phyloP scores from a whole-genome alignment of 306 rosid genomes.

The Vicia villosa region DNA sequence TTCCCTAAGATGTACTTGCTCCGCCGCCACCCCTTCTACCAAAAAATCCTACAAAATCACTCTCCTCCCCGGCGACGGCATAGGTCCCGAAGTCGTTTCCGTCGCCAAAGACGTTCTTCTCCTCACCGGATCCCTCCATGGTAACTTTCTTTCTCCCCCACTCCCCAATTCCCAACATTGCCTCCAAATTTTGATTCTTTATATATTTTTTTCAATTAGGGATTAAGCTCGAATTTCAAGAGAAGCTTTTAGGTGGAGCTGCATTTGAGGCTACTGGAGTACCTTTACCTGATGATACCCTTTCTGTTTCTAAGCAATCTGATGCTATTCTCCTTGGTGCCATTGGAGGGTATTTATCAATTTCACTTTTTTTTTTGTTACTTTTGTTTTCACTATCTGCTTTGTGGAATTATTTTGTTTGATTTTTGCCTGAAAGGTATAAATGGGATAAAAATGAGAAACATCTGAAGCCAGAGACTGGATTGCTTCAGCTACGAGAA shows the following conservation, averaged over 20 bases:
- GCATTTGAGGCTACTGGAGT: constrained; percentile 85
- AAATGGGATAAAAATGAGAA: constrained; percentile 82
- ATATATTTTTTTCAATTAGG: constrained; percentile 42
- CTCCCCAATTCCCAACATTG: background rate
- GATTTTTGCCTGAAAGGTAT: constrained; percentile 50
- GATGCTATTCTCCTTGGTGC: constrained; percentile 89
- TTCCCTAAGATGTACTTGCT: constrained; percentile 52
- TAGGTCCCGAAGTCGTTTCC: constrained; percentile 87
- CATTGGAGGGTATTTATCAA: constrained; percentile 68
- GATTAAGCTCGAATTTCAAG: constrained; percentile 63
- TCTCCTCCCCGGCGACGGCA: constrained; percentile 89
- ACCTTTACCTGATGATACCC: constrained; percentile 84
- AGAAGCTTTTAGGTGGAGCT: constrained; percentile 86
- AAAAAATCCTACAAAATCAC: constrained; percentile 69
- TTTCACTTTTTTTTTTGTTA: background rate
- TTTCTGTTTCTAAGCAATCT: constrained; percentile 66
- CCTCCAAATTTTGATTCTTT: background rate
- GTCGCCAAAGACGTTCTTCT: constrained; percentile 80
- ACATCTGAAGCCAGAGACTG: constrained; percentile 91
- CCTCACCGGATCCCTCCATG: constrained; percentile 70
- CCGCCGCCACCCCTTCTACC: constrained; percentile 51
- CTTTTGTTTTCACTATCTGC: background rate
- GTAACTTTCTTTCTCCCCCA: constrained; percentile 13
- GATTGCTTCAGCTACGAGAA: constrained; percentile 66
- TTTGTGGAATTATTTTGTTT: constrained; percentile 8